Evolutionary conservation across 176 grass and related monocot genomes (phyloP).

Genomic region (Carex cristatella): DNA sequence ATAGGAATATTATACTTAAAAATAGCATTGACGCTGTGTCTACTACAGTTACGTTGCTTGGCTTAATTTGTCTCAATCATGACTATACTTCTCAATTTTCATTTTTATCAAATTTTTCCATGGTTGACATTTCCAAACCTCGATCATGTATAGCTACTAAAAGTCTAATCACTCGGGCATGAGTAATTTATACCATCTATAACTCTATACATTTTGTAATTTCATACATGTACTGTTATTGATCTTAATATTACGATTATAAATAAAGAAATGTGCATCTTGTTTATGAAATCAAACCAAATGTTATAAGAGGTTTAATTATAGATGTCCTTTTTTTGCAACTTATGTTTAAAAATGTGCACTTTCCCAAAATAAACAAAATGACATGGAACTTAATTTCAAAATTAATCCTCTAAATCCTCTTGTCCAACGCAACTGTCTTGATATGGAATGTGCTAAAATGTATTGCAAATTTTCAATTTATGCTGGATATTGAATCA

Average conservation of each 20-base stretch:
- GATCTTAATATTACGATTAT: not conserved
- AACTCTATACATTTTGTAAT: not conserved
- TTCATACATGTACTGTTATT: too few species aligned
- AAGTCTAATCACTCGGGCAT: not conserved
- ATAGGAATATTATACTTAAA: not conserved
- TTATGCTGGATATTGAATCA: not conserved
- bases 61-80: not conserved
- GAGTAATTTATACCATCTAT: not conserved
- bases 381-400: not conserved
- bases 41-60: not conserved
- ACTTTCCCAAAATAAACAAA: not conserved
- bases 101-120: not conserved
- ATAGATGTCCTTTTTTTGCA: not conserved
- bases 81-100: not conserved
- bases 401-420: not conserved
- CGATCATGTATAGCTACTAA: not conserved
- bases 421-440: not conserved
- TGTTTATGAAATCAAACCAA: not conserved
- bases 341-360: not conserved
- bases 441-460: not conserved
- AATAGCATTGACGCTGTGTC: not conserved
- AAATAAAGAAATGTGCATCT: not conserved
- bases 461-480: not conserved
- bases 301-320: not conserved
- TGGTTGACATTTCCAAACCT: not conserved